Conservation (phyloP, 768 basidiomycete genomes). For the Agrocybe praecox region DNA sequence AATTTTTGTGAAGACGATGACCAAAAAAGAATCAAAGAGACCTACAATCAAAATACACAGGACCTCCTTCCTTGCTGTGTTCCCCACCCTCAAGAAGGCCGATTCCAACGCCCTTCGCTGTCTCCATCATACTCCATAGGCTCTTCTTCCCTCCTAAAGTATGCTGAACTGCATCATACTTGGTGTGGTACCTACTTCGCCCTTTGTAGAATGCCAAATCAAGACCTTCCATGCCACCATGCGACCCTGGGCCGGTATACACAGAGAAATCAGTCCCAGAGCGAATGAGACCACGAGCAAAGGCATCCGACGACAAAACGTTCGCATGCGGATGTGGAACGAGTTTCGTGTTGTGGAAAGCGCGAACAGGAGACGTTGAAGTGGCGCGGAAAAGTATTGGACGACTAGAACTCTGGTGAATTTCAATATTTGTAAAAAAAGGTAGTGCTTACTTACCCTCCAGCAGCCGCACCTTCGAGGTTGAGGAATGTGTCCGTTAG, state of each 20-base stretch:
- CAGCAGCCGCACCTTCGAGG: conserved; percentile 79
- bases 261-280: conserved; percentile 77
- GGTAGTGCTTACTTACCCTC: conserved; percentile 52
- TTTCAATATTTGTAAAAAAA: neutral
- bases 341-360: conserved; percentile 43
- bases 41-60: conserved; percentile 80
- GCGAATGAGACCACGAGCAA: conserved; percentile 62
- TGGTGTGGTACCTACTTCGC: conserved; percentile 77
- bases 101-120: conserved; percentile 53
- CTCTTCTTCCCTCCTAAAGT: conserved; percentile 51
- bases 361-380: conserved; percentile 53
- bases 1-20: neutral
- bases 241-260: conserved; percentile 42
- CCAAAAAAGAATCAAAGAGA: neutral
- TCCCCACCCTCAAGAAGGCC: conserved; percentile 32
- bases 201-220: conserved; percentile 82
- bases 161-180: conserved; percentile 66
- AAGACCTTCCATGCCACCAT: conserved; percentile 61
- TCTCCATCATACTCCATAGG: conserved; percentile 83
- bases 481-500: conserved; percentile 72
- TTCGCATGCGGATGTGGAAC: conserved; percentile 75
- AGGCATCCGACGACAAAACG: conserved; percentile 69
- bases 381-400: conserved; percentile 79
- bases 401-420: conserved; percentile 49
- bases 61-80: conserved; percentile 23